Conservation (phyloP, 257 asterid species). For the Echium plantagineum region DNA sequence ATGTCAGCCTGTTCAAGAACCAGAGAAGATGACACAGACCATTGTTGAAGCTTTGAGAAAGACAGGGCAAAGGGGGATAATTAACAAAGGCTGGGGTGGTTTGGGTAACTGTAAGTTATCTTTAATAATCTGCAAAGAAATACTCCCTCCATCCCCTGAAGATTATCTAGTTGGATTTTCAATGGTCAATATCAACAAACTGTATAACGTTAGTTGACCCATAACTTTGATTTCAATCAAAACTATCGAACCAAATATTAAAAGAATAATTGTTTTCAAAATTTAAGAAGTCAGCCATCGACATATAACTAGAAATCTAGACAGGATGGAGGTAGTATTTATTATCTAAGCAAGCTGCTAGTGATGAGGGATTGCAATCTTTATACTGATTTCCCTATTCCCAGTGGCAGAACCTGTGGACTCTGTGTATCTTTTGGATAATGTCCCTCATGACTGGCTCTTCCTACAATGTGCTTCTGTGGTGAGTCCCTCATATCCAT, state of each 20-base stretch:
- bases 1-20: constrained; percentile 91
- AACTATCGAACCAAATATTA: no score
- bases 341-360: not conserved
- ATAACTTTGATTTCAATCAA: no score
- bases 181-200: no score
- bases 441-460: constrained; percentile 96
- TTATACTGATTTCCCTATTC: constrained; percentile 15
- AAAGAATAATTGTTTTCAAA: no score
- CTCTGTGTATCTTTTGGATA: constrained; percentile 69
- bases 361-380: not conserved
- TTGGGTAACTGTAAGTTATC: constrained; percentile 79
- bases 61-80: constrained; percentile 83
- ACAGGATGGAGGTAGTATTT: not conserved
- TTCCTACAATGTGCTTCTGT: constrained; percentile 88
- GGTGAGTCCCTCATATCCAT: constrained; percentile 31
- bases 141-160: not conserved
- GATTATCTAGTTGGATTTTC: no score
- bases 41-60: constrained; percentile 73
- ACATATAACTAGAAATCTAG: no score
- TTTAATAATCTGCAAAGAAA: constrained; percentile 11
- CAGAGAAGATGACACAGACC: constrained; percentile 82
- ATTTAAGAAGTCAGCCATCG: no score
- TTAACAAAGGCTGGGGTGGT: constrained; percentile 99
- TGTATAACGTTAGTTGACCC: no score
- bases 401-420: constrained; percentile 89